These are phyloP conservation scores for Lantana camara DNA, from an alignment of 257 asterid species.

Conservation along the genomic window DNA sequence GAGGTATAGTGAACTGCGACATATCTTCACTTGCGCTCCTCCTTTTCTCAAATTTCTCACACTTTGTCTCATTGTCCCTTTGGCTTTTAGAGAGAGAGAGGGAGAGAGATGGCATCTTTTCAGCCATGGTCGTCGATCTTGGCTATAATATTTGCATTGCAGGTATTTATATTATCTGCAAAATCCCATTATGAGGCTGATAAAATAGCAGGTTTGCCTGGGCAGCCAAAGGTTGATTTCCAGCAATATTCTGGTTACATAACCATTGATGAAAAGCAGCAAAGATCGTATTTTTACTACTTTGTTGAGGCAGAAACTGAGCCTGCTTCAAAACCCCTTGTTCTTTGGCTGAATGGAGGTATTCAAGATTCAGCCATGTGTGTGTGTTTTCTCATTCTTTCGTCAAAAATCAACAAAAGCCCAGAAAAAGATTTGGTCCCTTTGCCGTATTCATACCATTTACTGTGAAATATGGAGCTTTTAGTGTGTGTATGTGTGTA, in stretches of 20 bases:
- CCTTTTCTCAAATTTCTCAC: not conserved
- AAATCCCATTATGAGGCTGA: conserved; percentile 31
- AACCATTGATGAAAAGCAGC: conserved; percentile 39
- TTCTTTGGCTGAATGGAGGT: conserved; percentile 82
- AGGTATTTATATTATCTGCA: conserved; percentile 14
- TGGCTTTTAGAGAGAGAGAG: not conserved
- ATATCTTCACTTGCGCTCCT: not conserved
- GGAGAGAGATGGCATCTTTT: conserved; percentile 23
- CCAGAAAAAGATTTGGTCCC: not conserved
- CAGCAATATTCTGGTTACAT: conserved; percentile 55
- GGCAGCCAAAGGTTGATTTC: conserved; percentile 51
- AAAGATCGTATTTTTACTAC: conserved; percentile 60
- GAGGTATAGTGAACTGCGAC: not conserved
- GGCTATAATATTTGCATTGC: conserved; percentile 22
- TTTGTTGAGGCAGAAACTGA: conserved; percentile 64
- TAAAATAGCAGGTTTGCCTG: conserved; percentile 45
- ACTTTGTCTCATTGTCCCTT: not conserved
- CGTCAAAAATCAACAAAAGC: not conserved
- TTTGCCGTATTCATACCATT: not conserved
- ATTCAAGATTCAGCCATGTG: not conserved
- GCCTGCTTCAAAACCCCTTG: conserved; percentile 67
- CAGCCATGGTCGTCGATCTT: conserved; percentile 28
- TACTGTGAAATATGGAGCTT: not conserved
- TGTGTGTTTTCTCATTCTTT: not conserved
- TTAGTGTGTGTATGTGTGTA: too few relatives aligned